Percentiles rank a stretch among this genome's conserved stretches.
Conservation (phyloP, 2,329 filamentous ascomycete genomes). For the Penicillium sp. region DNA sequence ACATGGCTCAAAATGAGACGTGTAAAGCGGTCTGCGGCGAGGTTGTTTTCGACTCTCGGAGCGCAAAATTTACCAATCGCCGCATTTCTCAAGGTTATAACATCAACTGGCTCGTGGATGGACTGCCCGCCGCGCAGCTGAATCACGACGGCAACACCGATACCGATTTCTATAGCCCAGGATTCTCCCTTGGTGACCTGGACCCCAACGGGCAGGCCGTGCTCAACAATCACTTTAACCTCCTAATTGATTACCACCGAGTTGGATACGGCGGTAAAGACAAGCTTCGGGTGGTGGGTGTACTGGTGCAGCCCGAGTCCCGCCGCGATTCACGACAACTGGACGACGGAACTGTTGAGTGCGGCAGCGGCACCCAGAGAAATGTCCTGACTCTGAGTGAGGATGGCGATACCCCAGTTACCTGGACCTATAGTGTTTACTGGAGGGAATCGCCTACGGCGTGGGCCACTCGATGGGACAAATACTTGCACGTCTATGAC, state of each 20-base stretch:
- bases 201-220: conserved; percentile 56
- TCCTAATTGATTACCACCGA: conserved; percentile 86
- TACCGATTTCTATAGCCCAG: conserved; percentile 83
- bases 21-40: conserved; percentile 77
- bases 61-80: conserved; percentile 75
- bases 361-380: conserved; percentile 59
- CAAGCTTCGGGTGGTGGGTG: conserved; percentile 85
- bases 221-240: conserved; percentile 95
- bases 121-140: conserved; percentile 83
- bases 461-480: conserved; percentile 98
- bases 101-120: conserved; percentile 93
- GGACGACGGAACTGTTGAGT: conserved; percentile 59
- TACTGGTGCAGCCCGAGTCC: conserved; percentile 81
- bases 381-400: conserved; percentile 64
- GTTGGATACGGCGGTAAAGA: conserved; percentile 56
- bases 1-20: conserved; percentile 81
- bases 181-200: conserved; percentile 72
- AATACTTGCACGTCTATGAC: conserved; percentile 95
- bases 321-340: conserved; percentile 55
- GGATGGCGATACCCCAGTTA: conserved; percentile 63
- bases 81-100: conserved; percentile 84
- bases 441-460: conserved; percentile 82
- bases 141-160: conserved; percentile 73
- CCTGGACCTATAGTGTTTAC: conserved; percentile 88
- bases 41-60: conserved; percentile 62